Evolutionary conservation across 441 rosid species (phyloP).

Genomic region (Populus hybrid): DNA sequence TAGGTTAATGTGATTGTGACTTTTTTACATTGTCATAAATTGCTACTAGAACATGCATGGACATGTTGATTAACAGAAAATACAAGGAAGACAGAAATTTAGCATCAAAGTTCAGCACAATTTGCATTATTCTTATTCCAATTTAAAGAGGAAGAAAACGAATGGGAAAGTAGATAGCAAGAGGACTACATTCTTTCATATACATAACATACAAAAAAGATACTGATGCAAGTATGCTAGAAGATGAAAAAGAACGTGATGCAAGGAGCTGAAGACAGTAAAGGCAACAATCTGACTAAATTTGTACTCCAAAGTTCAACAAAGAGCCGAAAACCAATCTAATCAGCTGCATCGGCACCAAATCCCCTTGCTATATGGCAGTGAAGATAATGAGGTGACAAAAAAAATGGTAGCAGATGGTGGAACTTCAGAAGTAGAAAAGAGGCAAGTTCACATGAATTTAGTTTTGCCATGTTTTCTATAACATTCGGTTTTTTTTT

Average conservation of each 20-base stretch:
- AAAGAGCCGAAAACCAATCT: neutral
- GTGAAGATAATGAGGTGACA: neutral
- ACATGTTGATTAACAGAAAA: neutral
- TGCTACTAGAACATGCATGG: neutral
- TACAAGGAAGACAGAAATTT: neutral
- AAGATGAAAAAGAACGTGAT: neutral
- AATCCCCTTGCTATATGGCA: neutral
- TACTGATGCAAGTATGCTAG: neutral
- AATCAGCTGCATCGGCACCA: neutral
- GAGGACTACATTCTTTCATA: neutral
- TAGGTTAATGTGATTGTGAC: slow-evolving; percentile 10
- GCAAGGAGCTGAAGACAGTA: neutral
- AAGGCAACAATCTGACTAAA: neutral
- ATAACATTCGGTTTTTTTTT: too few species aligned
- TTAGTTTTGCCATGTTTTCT: neutral
- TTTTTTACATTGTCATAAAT: neutral
- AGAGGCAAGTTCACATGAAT: neutral
- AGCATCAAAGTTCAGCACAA: neutral
- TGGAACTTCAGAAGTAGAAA: neutral
- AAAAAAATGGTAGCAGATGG: neutral
- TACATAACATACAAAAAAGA: neutral
- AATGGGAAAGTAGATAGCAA: neutral
- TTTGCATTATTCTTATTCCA: neutral
- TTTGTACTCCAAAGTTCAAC: neutral
- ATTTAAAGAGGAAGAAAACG: neutral